Conservation (phyloP, 2,329 filamentous ascomycete species). For the Rhinocladiella similis region DNA sequence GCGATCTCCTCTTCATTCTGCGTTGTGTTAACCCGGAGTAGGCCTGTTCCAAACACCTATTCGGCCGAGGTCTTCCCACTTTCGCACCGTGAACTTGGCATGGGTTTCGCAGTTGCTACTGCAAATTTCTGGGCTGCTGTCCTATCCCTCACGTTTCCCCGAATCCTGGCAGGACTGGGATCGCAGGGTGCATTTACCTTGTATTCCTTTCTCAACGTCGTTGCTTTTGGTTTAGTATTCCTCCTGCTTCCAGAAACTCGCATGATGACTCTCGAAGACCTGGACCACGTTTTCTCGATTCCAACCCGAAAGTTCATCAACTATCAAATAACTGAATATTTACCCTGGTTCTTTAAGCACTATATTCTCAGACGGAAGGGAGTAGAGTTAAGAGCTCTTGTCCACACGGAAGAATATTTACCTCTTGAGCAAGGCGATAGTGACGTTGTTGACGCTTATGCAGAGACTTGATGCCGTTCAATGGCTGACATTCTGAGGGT, state of each 20-base stretch:
- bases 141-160: constrained; percentile 40
- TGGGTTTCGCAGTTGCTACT: constrained; percentile 43
- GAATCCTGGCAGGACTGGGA: constrained; percentile 36
- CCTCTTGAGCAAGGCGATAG: constrained; percentile 22
- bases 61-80: constrained; percentile 57
- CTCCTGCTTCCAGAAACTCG: constrained; percentile 55
- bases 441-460: neutral
- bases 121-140: constrained; percentile 43
- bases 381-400: constrained; percentile 48
- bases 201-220: constrained; percentile 53
- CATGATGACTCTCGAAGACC: constrained; percentile 52
- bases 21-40: constrained; percentile 1
- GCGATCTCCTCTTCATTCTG: constrained; percentile 32
- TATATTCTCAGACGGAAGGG: constrained; percentile 54
- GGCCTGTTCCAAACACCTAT: constrained; percentile 50
- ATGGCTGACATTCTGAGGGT: neutral
- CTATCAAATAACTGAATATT: constrained; percentile 54
- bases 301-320: constrained; percentile 54
- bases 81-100: constrained; percentile 52
- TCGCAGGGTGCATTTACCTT: constrained; percentile 41
- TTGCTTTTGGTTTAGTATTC: constrained; percentile 61
- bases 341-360: constrained; percentile 60
- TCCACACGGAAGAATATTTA: constrained; percentile 10
- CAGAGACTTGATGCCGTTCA: no score
- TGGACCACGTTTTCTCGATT: constrained; percentile 47